A percentile compares a stretch with the other conserved stretches of the same genome.
phyloP scores from a whole-genome alignment of 768 basidiomycete genomes.

The Termitomyces sp. region DNA sequence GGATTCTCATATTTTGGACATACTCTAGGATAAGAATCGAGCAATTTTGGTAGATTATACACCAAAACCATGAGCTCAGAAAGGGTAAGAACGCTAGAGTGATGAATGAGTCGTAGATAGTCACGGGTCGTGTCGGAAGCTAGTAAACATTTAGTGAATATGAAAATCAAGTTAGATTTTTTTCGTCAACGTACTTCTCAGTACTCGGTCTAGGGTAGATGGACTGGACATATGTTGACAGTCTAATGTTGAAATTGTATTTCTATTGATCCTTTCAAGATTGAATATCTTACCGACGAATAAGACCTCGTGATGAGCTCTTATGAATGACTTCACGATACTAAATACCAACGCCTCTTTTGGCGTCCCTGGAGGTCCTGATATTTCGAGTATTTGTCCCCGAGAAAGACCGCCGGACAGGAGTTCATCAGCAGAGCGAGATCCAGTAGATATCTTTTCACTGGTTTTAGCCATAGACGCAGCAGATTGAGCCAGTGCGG shows the following conservation, averaged over 20 bases:
- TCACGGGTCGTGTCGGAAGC: constrained; percentile 12
- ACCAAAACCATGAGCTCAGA: constrained; percentile 56
- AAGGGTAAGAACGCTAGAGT: constrained; percentile 39
- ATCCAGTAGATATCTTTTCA: constrained; percentile 35
- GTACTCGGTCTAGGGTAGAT: constrained; percentile 20
- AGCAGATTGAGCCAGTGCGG: constrained; percentile 50
- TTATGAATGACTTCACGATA: constrained; percentile 43
- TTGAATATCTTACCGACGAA: constrained; percentile 48
- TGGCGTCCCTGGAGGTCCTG: constrained; percentile 69
- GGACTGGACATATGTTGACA: constrained; percentile 39
- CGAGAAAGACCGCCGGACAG: constrained; percentile 59
- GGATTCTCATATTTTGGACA: background rate
- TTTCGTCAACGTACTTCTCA: constrained; percentile 20
- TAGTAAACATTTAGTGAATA: background rate
- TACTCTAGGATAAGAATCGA: constrained; percentile 45
- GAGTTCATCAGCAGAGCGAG: constrained; percentile 48
- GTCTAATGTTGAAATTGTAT: constrained; percentile 26
- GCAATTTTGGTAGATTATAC: constrained; percentile 43
- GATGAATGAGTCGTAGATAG: constrained; percentile 26
- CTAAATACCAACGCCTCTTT: constrained; percentile 54
- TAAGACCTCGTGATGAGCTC: constrained; percentile 46
- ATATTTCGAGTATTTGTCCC: constrained; percentile 66
- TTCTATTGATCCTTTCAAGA: background rate
- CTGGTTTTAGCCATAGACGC: constrained; percentile 31
- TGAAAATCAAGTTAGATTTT: background rate